A percentile compares a stretch with the other conserved stretches of the same genome.
Evolutionary conservation across 1,284 basidiomycete genomes (phyloP).

Genomic region (Prillingera fragicola): DNA sequence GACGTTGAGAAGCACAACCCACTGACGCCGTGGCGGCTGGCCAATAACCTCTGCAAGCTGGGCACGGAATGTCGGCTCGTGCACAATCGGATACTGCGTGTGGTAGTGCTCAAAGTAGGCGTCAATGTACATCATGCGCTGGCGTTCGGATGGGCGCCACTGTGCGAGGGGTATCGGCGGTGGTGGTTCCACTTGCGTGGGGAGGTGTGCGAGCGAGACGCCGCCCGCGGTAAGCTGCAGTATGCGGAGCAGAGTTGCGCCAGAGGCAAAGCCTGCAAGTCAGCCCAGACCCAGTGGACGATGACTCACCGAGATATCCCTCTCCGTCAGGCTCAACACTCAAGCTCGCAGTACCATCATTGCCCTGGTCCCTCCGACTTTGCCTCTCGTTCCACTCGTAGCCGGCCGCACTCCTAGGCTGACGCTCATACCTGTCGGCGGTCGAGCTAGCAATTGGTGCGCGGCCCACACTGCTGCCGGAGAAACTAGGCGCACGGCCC

Average conservation of each 20-base stretch:
- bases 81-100: conserved; percentile 27
- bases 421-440: conserved; percentile 13
- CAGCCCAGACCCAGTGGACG: background rate
- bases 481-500: too few species aligned
- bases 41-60: conserved; percentile 23
- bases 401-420: conserved; percentile 12
- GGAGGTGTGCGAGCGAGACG: background rate
- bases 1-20: conserved; percentile 16
- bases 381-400: conserved; percentile 23
- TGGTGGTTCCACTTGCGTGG: conserved; percentile 1
- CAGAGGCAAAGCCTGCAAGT: conserved; percentile 21
- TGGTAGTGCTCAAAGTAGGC: conserved; percentile 28
- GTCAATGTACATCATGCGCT: conserved; percentile 14
- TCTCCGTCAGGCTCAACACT: conserved; percentile 22
- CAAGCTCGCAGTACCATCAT: conserved; percentile 24
- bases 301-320: conserved; percentile 22
- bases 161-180: conserved; percentile 4
- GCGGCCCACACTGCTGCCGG: background rate
- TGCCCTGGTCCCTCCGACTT: background rate
- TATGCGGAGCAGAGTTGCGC: conserved; percentile 22
- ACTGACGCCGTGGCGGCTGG: conserved; percentile 17
- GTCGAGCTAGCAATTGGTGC: conserved; percentile 1
- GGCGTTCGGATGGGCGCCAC: conserved; percentile 7
- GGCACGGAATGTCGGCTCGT: conserved; percentile 27
- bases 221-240: conserved; percentile 20